Base-by-base conservation (phyloP, 1,284 basidiomycete species). In the Xerocomus minutiporus region DNA sequence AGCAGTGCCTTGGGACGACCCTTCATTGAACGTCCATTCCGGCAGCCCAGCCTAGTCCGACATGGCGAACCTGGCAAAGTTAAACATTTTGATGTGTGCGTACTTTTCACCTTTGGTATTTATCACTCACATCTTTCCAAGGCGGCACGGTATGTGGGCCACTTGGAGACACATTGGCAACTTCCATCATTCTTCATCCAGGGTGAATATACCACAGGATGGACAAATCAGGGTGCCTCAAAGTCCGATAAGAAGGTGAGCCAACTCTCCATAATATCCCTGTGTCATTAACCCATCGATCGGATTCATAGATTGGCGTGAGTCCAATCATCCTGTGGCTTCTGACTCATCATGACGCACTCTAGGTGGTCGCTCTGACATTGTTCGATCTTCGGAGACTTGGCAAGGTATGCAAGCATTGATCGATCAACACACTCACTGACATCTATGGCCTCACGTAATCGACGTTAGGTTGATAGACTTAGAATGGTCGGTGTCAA, bases 131-230 rank as follows among this genome's bases (percentile, higher is more conserved):
- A n/a, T 36, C 36, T 15, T 38, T 13, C 23, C 26, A 48, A 86
- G 85, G 86, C 66, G 86, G 85, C 61, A 84, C 86, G 56, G 83
- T 83, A 66, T 62, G 77, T 69, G 39, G 20, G 11, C 40, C 8
- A n/a, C 28, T 20, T 17, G 29, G 12, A 20, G n/a, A n/a, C 25
- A 12, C 32, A 26, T 9, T 6, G 17, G n/a, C 36, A 25, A 32
- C 29, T 11, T 39, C 8, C 15, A 35, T 31, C n/a, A 44, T 41
- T 49, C 34, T 28, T 39, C 49, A n/a, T 28, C 23, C 15, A 87
- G 85, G 89, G 89, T 46, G 88, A 94, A 75, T 95, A 96, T 72
- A 96, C 93, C 53, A 96, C 93, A 49, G 93, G 93, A 67, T 95
- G 91, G 86, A 93, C 91, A 5, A 86, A 84, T 15, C 82, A 85